These are phyloP conservation scores for Venturia oleaginea DNA, from an alignment of 2,329 filamentous ascomycete species.

Conservation along the genomic window DNA sequence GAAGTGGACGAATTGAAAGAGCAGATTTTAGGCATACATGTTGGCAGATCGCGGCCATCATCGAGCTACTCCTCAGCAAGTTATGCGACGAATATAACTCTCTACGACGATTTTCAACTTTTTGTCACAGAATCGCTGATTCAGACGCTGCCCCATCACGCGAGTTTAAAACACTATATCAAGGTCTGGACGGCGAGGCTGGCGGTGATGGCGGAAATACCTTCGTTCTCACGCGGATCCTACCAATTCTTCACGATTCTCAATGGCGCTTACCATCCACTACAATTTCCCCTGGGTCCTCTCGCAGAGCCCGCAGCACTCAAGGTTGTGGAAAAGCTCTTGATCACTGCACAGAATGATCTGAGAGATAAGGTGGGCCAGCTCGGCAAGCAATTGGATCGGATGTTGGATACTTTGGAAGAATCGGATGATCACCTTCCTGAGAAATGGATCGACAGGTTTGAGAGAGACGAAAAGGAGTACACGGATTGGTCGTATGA, in stretches of 20 bases:
- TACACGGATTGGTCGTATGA: slow-evolving; percentile 75
- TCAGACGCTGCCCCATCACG: slow-evolving; percentile 75
- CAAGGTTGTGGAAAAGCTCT: slow-evolving; percentile 23
- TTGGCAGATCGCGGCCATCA: slow-evolving; percentile 35
- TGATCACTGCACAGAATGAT: slow-evolving; percentile 43
- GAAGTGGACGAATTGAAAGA: slow-evolving; percentile 82
- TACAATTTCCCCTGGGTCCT: slow-evolving; percentile 1
- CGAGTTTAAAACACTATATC: slow-evolving; percentile 63
- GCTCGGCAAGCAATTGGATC: slow-evolving; percentile 65
- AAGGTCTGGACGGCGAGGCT: slow-evolving; percentile 71
- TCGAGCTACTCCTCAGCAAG: slow-evolving; percentile 27
- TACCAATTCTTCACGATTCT: slow-evolving; percentile 55
- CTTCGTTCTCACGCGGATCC: slow-evolving; percentile 57
- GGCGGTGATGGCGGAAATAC: slow-evolving; percentile 63
- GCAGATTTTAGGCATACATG: slow-evolving; percentile 72
- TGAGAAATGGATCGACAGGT: slow-evolving; percentile 74
- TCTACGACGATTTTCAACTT: slow-evolving; percentile 81
- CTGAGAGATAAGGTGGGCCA: slow-evolving; percentile 56
- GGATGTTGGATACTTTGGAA: slow-evolving; percentile 79
- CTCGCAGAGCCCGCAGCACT: slow-evolving; percentile 32
- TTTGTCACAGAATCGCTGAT: slow-evolving; percentile 85
- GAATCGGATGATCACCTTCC: slow-evolving; percentile 77
- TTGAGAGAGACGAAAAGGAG: slow-evolving; percentile 69
- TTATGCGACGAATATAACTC: slow-evolving; percentile 45
- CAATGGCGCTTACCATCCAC: slow-evolving; percentile 49